Conservation (phyloP, 495 filamentous ascomycete genomes). For the Penicillium psychrofluorescens region DNA sequence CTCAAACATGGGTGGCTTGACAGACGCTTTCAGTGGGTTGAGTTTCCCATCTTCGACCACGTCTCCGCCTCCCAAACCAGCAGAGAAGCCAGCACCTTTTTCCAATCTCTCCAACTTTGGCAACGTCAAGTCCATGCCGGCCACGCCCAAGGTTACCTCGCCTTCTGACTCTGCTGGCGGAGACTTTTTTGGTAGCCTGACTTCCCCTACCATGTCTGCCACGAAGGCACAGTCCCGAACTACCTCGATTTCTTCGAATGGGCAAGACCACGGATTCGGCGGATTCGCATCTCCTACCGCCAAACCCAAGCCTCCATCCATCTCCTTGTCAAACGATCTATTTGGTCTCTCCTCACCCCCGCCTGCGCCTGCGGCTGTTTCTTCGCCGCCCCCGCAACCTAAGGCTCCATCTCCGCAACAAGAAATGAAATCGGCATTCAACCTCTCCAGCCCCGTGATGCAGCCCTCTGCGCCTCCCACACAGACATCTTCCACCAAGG, state of each 20-base stretch:
- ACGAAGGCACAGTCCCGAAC: slow-evolving; percentile 36
- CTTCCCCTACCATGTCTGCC: slow-evolving; percentile 44
- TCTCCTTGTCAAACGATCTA: slow-evolving; percentile 53
- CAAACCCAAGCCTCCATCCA: slow-evolving; percentile 35
- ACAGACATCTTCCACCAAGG: slow-evolving; percentile 22
- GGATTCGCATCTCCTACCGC: slow-evolving; percentile 37
- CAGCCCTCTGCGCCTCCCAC: slow-evolving; percentile 36
- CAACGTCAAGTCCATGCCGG: slow-evolving; percentile 46
- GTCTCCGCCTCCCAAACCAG: slow-evolving; percentile 42
- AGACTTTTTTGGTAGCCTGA: slow-evolving; percentile 72
- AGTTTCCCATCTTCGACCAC: slow-evolving; percentile 56
- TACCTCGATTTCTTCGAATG: slow-evolving; percentile 39
- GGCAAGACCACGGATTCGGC: slow-evolving; percentile 47
- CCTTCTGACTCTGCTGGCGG: slow-evolving; percentile 48
- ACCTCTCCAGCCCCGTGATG: slow-evolving; percentile 55
- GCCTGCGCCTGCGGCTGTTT: slow-evolving; percentile 33
- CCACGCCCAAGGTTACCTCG: slow-evolving; percentile 45
- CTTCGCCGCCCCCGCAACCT: slow-evolving; percentile 32
- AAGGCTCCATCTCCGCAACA: slow-evolving; percentile 29
- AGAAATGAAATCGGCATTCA: slow-evolving; percentile 63
- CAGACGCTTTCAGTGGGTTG: slow-evolving; percentile 81
- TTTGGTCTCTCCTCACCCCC: slow-evolving; percentile 70
- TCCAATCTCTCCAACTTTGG: slow-evolving; percentile 60
- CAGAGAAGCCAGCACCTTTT: slow-evolving; percentile 63
- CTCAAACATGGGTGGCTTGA: slow-evolving; percentile 63